Percentiles rank a stretch among this genome's conserved stretches.
Conservation (phyloP, 2,329 filamentous ascomycete genomes). For the Coniella lustricola region DNA sequence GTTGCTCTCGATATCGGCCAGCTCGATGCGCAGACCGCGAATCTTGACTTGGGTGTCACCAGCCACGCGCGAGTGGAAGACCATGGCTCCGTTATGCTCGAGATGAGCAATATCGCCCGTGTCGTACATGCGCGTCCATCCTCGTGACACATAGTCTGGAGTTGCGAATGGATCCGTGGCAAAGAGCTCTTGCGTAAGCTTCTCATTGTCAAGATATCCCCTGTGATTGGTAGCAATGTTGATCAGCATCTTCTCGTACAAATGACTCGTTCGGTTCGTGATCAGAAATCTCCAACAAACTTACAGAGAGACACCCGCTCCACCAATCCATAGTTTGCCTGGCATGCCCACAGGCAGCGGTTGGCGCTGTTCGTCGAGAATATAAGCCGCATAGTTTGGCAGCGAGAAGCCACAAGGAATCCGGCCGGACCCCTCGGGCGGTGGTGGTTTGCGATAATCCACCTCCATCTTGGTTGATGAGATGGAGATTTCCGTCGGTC, state of each 20-base stretch:
- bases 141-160: neutral
- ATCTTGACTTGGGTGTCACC: slow-evolving; percentile 41
- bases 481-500: slow-evolving; percentile 17
- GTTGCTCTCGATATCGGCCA: slow-evolving; percentile 25
- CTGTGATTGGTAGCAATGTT: no score
- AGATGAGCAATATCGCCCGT: slow-evolving; percentile 34
- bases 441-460: neutral
- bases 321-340: slow-evolving; percentile 34
- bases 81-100: slow-evolving; percentile 26
- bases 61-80: slow-evolving; percentile 29
- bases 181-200: slow-evolving; percentile 12
- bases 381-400: slow-evolving; percentile 31
- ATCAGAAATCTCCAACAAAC: no score
- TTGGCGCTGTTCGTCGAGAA: slow-evolving; percentile 29
- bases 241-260: no score
- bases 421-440: neutral
- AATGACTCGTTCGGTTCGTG: no score
- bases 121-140: slow-evolving; percentile 24
- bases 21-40: slow-evolving; percentile 23
- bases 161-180: slow-evolving; percentile 2
- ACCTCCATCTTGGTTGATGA: neutral
- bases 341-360: slow-evolving; percentile 27
- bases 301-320: slow-evolving; percentile 30
- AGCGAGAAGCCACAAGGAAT: neutral
- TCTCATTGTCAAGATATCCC: slow-evolving; percentile 31